These are phyloP conservation scores for Otatea glauca DNA, from an alignment of 176 grass and related monocot genomes.

Conservation along the genomic window DNA sequence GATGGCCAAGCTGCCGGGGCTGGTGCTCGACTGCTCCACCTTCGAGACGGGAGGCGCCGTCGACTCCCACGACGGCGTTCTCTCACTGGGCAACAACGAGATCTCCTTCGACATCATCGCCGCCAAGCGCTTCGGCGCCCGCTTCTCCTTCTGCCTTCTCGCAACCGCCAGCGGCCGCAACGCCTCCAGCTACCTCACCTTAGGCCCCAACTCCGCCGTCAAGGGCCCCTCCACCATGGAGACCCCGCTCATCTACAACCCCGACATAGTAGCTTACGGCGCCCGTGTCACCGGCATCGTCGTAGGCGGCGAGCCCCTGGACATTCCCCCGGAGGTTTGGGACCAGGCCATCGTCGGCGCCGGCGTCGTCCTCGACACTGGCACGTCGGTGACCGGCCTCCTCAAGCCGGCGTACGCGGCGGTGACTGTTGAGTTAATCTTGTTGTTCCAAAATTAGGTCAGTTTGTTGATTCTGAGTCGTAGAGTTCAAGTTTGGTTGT, in stretches of 20 bases:
- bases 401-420: slow-evolving; percentile 52
- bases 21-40: slow-evolving; percentile 76
- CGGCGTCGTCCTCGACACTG: slow-evolving; percentile 78
- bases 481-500: no score
- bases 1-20: slow-evolving; percentile 62
- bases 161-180: slow-evolving; percentile 56
- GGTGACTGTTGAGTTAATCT: no score
- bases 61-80: slow-evolving; percentile 67
- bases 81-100: slow-evolving; percentile 62
- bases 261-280: slow-evolving; percentile 21
- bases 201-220: slow-evolving; percentile 62
- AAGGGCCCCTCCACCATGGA: slow-evolving; percentile 7
- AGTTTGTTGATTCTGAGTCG: no score
- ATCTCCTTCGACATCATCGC: slow-evolving; percentile 63
- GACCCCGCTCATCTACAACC: slow-evolving; percentile 49
- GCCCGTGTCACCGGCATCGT: slow-evolving; percentile 44
- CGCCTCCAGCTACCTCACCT: slow-evolving; percentile 78
- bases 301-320: slow-evolving; percentile 52
- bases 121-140: slow-evolving; percentile 49
- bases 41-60: slow-evolving; percentile 52
- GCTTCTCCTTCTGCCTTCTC: slow-evolving; percentile 96
- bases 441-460: no score
- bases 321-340: slow-evolving; percentile 63
- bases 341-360: neutral
- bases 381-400: slow-evolving; percentile 65